Percentiles rank a stretch among this genome's conserved stretches.
These are phyloP conservation scores for Leonotis leonurus DNA, from an alignment of 257 asterid genomes.

Conservation along the genomic window DNA sequence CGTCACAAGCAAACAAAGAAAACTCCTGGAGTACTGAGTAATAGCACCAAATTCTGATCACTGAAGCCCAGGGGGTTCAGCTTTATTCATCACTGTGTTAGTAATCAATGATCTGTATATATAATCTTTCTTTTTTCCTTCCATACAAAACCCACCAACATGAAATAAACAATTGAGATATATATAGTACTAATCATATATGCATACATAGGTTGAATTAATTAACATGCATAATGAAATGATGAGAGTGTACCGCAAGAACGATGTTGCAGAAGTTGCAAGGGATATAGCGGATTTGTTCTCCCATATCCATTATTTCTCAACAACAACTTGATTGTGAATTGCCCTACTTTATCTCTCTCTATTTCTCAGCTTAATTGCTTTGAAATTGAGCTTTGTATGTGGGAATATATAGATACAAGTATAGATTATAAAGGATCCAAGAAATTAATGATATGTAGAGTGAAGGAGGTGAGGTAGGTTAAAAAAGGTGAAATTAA, in stretches of 20 bases:
- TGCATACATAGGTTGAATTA: no score
- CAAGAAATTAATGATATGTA: not conserved
- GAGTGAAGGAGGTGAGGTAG: not conserved
- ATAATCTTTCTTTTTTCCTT: not conserved
- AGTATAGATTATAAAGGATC: not conserved
- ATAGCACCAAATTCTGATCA: slow-evolving; percentile 37
- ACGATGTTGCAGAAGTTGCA: slow-evolving; percentile 86
- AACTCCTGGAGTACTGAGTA: slow-evolving; percentile 16
- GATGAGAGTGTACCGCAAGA: slow-evolving; percentile 59
- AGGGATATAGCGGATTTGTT: slow-evolving; percentile 82
- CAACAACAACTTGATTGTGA: not conserved
- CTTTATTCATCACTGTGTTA: slow-evolving; percentile 33
- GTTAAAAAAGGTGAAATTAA: slow-evolving; percentile 5
- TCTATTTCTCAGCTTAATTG: no score
- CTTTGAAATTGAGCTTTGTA: slow-evolving; percentile 22
- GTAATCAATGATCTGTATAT: not conserved
- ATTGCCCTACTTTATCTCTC: no score
- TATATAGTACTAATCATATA: no score
- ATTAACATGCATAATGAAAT: not conserved
- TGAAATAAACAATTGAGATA: not conserved
- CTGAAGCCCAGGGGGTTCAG: slow-evolving; percentile 27
- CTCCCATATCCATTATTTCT: slow-evolving; percentile 39
- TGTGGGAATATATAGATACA: not conserved
- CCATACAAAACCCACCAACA: not conserved
- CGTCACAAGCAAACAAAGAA: slow-evolving; percentile 15